Percentiles rank a stretch among this genome's conserved stretches.
Conservation (phyloP, 768 basidiomycete genomes). For the Melanogaster broomeanus region DNA sequence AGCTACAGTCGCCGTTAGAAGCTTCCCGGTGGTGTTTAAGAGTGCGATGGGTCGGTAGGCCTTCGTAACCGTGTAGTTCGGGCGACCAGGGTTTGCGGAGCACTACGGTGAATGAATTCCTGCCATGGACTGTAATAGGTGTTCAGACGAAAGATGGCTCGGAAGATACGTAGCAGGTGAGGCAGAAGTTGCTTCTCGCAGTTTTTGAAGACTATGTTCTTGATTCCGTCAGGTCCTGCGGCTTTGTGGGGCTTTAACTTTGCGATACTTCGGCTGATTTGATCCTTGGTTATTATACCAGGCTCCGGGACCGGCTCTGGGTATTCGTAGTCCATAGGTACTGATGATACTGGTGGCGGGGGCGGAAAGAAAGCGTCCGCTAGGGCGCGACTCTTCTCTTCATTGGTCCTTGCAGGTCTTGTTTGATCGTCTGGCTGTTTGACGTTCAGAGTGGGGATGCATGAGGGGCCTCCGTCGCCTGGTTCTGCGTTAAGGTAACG, state of each 20-base stretch:
- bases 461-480: neutral
- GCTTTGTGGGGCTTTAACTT: constrained; percentile 17
- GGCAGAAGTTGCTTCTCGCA: constrained; percentile 7
- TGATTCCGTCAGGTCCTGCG: constrained; percentile 25
- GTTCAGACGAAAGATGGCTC: too few relatives aligned
- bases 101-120: too few relatives aligned
- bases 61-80: too few relatives aligned
- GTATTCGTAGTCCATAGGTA: constrained; percentile 3
- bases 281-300: constrained; percentile 5
- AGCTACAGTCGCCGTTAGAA: constrained; percentile 23
- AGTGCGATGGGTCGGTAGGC: too few relatives aligned
- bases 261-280: constrained; percentile 3
- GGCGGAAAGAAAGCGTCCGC: constrained; percentile 28
- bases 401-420: constrained; percentile 6
- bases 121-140: too few relatives aligned
- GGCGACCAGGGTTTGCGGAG: too few relatives aligned
- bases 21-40: constrained; percentile 31
- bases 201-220: constrained; percentile 21
- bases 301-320: neutral
- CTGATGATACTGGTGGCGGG: neutral
- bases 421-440: neutral
- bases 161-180: neutral
- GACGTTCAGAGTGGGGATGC: neutral
- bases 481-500: neutral
- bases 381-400: constrained; percentile 20